Evolutionary conservation across 176 grass and related monocot genomes (phyloP).

Genomic region (Carex littledalei): DNA sequence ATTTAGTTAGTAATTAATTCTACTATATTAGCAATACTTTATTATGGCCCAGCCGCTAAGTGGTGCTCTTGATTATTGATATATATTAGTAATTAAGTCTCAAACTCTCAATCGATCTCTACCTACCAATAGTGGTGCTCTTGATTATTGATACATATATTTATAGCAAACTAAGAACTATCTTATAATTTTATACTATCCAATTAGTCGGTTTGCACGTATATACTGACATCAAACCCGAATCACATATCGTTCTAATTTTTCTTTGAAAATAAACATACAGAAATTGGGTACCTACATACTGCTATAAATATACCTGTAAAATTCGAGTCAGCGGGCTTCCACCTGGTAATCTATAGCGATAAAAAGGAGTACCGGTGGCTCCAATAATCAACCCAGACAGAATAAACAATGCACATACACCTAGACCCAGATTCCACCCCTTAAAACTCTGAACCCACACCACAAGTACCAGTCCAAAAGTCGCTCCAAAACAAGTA

Average conservation of each 20-base stretch:
- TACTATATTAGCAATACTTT: not conserved
- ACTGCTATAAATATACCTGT: conserved; percentile 19
- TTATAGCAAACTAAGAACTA: not conserved
- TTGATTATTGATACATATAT: not conserved
- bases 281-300: no score
- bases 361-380: conserved; percentile 22
- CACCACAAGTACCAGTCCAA: conserved; percentile 29
- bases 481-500: conserved; percentile 29
- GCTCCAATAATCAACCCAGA: conserved; percentile 15
- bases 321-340: conserved; percentile 32
- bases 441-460: conserved; percentile 32
- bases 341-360: conserved; percentile 22
- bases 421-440: conserved; percentile 35
- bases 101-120: not conserved
- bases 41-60: not conserved
- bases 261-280: not conserved
- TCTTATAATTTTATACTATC: not conserved
- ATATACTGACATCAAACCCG: not conserved
- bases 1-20: not conserved
- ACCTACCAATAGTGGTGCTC: not conserved
- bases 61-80: no score
- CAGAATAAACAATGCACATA: conserved; percentile 23
- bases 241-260: not conserved
- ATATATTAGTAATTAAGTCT: not conserved
- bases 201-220: not conserved